These are phyloP conservation scores for Thymus mandschuricus DNA, from an alignment of 257 asterid genomes.

Conservation along the genomic window DNA sequence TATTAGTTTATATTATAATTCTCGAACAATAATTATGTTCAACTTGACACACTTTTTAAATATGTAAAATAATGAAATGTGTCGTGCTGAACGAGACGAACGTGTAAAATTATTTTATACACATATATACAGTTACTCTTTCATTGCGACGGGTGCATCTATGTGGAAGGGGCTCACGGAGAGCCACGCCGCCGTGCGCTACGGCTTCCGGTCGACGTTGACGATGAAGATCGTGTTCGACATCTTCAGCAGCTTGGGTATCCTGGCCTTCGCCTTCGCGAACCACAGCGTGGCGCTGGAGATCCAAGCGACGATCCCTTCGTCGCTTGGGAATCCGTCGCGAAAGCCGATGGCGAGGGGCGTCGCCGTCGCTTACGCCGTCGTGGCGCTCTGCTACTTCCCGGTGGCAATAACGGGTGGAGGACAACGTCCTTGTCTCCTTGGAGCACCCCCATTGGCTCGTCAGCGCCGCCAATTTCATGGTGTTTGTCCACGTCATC, in stretches of 20 bases:
- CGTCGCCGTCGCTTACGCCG: slow-evolving; percentile 38
- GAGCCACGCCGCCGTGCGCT: neutral
- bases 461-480: slow-evolving; percentile 41
- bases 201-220: slow-evolving; percentile 29
- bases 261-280: slow-evolving; percentile 45
- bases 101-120: too few relatives aligned
- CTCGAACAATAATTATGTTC: too few relatives aligned
- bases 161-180: slow-evolving; percentile 12
- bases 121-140: slow-evolving; percentile 36
- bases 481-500: slow-evolving; percentile 54
- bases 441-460: slow-evolving; percentile 48
- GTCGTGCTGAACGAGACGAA: too few relatives aligned
- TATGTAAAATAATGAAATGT: too few relatives aligned
- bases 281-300: slow-evolving; percentile 53
- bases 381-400: slow-evolving; percentile 52
- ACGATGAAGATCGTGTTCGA: slow-evolving; percentile 34
- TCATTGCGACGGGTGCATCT: slow-evolving; percentile 44
- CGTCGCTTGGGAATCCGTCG: slow-evolving; percentile 45
- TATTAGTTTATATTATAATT: too few relatives aligned
- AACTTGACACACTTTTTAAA: too few relatives aligned
- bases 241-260: slow-evolving; percentile 43
- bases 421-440: slow-evolving; percentile 45
- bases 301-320: slow-evolving; percentile 59
- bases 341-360: slow-evolving; percentile 51
- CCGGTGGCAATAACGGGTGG: slow-evolving; percentile 50